Evolutionary conservation across 495 filamentous ascomycete species (phyloP).

Genomic region (Penicillium turbatum): DNA sequence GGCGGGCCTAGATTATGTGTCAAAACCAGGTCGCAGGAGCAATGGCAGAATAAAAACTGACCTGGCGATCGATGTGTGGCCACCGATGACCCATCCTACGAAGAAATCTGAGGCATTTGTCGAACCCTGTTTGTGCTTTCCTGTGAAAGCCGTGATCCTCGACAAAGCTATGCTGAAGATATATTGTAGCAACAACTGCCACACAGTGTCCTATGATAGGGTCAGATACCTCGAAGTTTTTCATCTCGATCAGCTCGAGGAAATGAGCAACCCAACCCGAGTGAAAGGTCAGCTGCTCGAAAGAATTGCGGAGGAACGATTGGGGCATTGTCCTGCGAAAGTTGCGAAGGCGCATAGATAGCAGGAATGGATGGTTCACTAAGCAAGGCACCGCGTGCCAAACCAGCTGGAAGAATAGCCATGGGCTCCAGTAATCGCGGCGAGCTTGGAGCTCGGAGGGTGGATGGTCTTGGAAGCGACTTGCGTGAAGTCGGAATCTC

Average conservation of each 20-base stretch:
- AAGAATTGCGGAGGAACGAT: constrained; percentile 34
- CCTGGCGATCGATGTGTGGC: constrained; percentile 31
- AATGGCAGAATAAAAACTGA: background rate
- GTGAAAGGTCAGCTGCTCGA: constrained; percentile 32
- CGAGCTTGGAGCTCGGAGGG: constrained; percentile 29
- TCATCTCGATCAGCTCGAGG: constrained; percentile 27
- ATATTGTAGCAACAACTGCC: constrained; percentile 32
- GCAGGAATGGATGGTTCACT: constrained; percentile 42
- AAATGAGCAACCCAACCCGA: constrained; percentile 33
- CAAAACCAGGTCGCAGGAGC: background rate
- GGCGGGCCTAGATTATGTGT: constrained; percentile 12
- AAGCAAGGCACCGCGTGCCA: constrained; percentile 43
- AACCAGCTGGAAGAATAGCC: constrained; percentile 40
- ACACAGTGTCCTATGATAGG: constrained; percentile 32
- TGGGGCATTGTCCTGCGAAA: constrained; percentile 39
- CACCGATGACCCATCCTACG: constrained; percentile 22
- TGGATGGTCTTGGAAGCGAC: constrained; percentile 34
- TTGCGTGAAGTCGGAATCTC: constrained; percentile 38
- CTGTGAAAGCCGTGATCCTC: constrained; percentile 31
- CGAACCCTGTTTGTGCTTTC: constrained; percentile 29
- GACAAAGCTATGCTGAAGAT: constrained; percentile 36
- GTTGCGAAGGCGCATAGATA: constrained; percentile 39
- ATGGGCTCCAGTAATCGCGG: constrained; percentile 44
- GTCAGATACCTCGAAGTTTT: constrained; percentile 34
- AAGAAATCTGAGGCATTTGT: constrained; percentile 32